Evolutionary conservation across 768 basidiomycete species (phyloP), one percentile per base, ranked within the genome.

Genomic region (Tulasnella sp.): DNA sequence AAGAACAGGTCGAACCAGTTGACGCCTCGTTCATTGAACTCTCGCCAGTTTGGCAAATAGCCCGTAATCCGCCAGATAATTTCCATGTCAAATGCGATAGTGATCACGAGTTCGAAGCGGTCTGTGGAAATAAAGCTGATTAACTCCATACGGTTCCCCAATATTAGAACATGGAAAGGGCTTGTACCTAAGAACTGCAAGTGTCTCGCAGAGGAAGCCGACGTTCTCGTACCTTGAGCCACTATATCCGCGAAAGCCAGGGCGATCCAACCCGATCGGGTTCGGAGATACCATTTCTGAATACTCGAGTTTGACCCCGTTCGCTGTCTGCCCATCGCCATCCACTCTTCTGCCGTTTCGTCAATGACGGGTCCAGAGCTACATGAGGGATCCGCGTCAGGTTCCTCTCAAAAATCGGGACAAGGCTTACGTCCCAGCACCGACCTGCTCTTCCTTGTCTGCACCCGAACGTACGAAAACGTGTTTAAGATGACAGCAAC

Each of bases 401-500:
- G 37, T 37, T 18, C 29, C 13, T 10, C 26, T 61, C 57, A 10
- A 7, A 26, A 48, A 15, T 35, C n/a, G 73, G 7, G 42, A 26
- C 3, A 3, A 15, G 15, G 26, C 84, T 71, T 29, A 84, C 86
- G 81, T 78, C 11, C 82, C 90, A 40, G 94, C 94, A 46, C 95
- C 95, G 98, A 99, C 0, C 96, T 97, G 83, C 93, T 95, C 83
- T 92, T 92, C 83, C 91, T 89, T 2, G 96, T 98, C 82, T 94
- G 91, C 5, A 90, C 88, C 44, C 94, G 87, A 79, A 98, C 97
- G 20, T 92, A 93, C 23, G 90, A 90, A 83, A 99, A 99, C 0
- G 94, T 93, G 82, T 95, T 93, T 40, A 95, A 94, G 80, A 97
- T 96, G n/a, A 98, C 95, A 23, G 96, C 96, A 77, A 98, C 94